A percentile compares a stretch with the other conserved stretches of the same genome.
Evolutionary conservation across 2,329 filamentous ascomycete genomes (phyloP).

Genomic region (Penicillium sp.): DNA sequence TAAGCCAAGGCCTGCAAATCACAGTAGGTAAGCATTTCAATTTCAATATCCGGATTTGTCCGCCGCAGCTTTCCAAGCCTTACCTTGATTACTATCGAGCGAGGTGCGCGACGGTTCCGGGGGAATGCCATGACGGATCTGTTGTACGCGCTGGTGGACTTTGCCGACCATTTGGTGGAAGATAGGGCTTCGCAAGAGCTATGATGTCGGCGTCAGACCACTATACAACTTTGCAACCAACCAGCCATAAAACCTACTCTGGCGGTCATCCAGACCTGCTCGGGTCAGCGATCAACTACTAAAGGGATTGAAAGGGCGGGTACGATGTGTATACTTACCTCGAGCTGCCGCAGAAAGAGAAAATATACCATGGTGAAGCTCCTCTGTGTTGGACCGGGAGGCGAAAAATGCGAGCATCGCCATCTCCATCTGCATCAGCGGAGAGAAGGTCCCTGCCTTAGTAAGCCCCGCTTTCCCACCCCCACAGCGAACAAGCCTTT

Average conservation of each 20-base stretch:
- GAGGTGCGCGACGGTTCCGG: conserved; percentile 49
- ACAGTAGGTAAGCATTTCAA: not conserved
- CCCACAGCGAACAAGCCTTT: not conserved
- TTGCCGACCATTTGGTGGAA: conserved; percentile 50
- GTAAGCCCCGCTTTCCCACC: conserved; percentile 17
- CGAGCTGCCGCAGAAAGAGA: conserved; percentile 37
- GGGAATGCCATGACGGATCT: conserved; percentile 46
- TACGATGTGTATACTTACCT: conserved; percentile 32
- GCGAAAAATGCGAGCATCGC: not conserved
- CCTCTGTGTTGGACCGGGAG: not conserved
- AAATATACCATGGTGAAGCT: conserved; percentile 29
- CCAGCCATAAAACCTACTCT: conserved; percentile 34
- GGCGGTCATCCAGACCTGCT: conserved; percentile 41
- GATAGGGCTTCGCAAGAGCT: conserved; percentile 48
- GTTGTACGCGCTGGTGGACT: conserved; percentile 48
- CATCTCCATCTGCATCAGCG: not conserved
- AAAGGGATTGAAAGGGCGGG: not conserved
- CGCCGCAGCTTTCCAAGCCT: not conserved
- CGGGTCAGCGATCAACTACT: not conserved
- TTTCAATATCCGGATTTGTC: not conserved
- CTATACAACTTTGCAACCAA: not conserved
- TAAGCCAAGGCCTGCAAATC: conserved; percentile 27
- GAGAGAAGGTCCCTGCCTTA: conserved; percentile 6
- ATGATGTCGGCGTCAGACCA: conserved; percentile 12
- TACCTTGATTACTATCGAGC: conserved; percentile 39